Percentiles rank a stretch among this genome's conserved stretches.
Evolutionary conservation across 257 asterid genomes (phyloP).

Genomic region (Avicennia marina): DNA sequence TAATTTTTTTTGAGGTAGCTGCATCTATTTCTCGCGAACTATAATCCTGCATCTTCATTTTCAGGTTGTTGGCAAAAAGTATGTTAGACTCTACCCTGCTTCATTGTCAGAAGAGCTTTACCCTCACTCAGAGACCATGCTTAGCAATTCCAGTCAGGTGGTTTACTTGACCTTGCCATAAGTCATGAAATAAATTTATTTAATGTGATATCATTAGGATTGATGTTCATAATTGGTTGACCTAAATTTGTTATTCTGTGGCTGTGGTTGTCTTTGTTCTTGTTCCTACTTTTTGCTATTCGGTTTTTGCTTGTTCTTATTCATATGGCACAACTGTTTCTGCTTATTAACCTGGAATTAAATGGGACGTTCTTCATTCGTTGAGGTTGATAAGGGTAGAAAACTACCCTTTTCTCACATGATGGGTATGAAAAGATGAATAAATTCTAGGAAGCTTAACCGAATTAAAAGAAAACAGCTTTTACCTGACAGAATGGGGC

Average conservation of each 20-base stretch:
- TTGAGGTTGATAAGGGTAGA: no score
- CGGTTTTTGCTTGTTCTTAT: not conserved
- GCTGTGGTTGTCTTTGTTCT: not conserved
- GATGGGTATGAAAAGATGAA: no score
- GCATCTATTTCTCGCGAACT: no score
- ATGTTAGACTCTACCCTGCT: conserved; percentile 57
- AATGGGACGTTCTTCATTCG: no score
- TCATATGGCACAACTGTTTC: not conserved
- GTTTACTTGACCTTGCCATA: conserved; percentile 12
- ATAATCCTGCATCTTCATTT: not conserved
- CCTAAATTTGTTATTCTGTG: no score
- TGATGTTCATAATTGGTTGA: not conserved
- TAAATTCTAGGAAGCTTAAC: no score
- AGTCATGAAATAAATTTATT: not conserved
- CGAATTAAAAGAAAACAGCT: no score
- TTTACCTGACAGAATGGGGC: no score
- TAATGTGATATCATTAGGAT: not conserved
- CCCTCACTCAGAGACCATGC: conserved; percentile 57
- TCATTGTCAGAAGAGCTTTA: conserved; percentile 45
- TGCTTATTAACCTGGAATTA: no score
- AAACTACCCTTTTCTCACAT: no score
- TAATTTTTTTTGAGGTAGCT: no score
- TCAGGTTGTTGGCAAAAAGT: conserved; percentile 53
- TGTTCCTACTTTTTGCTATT: not conserved
- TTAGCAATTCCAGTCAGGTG: conserved; percentile 94